Percentiles rank a stretch among this genome's conserved stretches.
These are phyloP conservation scores for Aureobasidium zeae DNA, from an alignment of 2,329 filamentous ascomycete genomes.

Conservation along the genomic window DNA sequence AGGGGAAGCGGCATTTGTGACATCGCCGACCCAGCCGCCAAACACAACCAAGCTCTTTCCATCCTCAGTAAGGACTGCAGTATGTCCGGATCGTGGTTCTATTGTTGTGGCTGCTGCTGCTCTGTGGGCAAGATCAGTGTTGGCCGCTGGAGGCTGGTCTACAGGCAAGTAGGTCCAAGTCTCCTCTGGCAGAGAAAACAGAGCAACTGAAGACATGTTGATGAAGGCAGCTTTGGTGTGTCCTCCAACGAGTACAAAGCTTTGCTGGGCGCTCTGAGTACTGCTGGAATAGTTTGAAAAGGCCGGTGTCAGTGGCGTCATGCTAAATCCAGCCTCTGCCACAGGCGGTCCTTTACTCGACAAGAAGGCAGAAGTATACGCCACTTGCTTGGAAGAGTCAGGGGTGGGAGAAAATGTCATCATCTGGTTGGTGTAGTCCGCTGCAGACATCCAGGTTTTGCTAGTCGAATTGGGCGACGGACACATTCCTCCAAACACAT, in stretches of 20 bases:
- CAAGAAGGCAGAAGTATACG: conserved; percentile 30
- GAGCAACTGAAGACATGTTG: conserved; percentile 84
- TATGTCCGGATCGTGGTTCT: conserved; percentile 82
- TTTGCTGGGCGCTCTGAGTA: conserved; percentile 58
- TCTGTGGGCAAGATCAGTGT: not conserved
- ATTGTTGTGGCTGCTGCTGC: no score
- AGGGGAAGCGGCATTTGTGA: conserved; percentile 64
- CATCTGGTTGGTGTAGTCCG: conserved; percentile 75
- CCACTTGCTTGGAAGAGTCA: conserved; percentile 10
- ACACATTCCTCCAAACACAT: conserved; percentile 88
- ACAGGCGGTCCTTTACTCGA: conserved; percentile 56
- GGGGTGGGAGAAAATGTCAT: conserved; percentile 50
- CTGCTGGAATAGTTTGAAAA: conserved; percentile 53
- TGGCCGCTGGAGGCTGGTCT: conserved; percentile 35
- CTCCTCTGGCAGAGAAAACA: conserved; percentile 79
- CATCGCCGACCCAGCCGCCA: conserved; percentile 88
- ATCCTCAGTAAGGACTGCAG: conserved; percentile 69
- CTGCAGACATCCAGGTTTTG: conserved; percentile 55
- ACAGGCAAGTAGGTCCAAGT: conserved; percentile 75
- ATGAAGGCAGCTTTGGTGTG: conserved; percentile 78
- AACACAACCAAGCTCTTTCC: conserved; percentile 68
- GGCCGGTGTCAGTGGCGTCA: conserved; percentile 64
- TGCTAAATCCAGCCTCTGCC: conserved; percentile 76
- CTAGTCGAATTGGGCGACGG: conserved; percentile 40
- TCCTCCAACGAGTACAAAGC: conserved; percentile 74